Evolutionary conservation across 1,139 yeast genomes (phyloP).

Genomic region (Candida tropicalis): DNA sequence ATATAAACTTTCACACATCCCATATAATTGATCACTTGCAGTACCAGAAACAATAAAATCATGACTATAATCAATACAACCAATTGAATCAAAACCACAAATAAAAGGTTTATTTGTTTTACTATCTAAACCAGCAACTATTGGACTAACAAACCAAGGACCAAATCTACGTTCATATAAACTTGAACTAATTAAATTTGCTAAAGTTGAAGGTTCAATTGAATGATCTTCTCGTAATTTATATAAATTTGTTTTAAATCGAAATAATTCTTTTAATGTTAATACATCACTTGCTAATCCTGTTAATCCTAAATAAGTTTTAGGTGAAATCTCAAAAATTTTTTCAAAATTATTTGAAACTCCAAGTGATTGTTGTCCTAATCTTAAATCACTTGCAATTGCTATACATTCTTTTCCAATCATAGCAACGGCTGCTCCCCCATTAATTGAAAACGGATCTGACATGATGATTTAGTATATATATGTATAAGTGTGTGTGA

Average conservation of each 20-base stretch:
- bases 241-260: constrained; percentile 84
- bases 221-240: constrained; percentile 88
- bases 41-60: constrained; percentile 98
- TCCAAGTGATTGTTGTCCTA: constrained; percentile 93
- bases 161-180: constrained; percentile 93
- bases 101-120: constrained; percentile 84
- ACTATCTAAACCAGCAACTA: constrained; percentile 91
- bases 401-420: constrained; percentile 98
- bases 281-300: constrained; percentile 95
- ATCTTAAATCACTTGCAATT: constrained; percentile 91
- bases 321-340: constrained; percentile 77
- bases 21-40: constrained; percentile 92
- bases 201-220: constrained; percentile 92
- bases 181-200: constrained; percentile 87
- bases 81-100: constrained; percentile 95
- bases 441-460: constrained; percentile 53
- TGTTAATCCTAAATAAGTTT: constrained; percentile 86
- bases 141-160: constrained; percentile 95
- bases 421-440: constrained; percentile 98
- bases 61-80: constrained; percentile 92
- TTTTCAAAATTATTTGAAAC: constrained; percentile 92
- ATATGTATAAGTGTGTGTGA: not conserved
- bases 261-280: constrained; percentile 79
- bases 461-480: constrained; percentile 34
- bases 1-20: constrained; percentile 98